Conservation (phyloP, 257 asterid species). For the Rehmannia glutinosa region DNA sequence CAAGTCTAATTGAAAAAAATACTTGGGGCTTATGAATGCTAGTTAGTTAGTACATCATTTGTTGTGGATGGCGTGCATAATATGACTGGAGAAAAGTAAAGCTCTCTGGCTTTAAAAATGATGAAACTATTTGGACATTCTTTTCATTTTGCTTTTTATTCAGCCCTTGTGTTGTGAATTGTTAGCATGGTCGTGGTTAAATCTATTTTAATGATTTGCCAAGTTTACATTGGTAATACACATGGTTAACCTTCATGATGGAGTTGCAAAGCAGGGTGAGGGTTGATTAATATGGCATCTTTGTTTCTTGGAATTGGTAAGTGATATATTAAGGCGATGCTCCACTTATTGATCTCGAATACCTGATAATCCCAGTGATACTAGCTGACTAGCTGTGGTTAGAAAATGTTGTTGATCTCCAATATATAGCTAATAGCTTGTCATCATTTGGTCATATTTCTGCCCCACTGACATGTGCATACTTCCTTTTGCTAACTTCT, state of each 20-base stretch:
- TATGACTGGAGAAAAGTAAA: too few species aligned
- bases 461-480: background rate
- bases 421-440: slow-evolving; percentile 4
- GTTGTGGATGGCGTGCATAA: too few species aligned
- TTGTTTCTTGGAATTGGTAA: background rate
- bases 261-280: background rate
- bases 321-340: background rate
- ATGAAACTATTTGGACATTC: background rate
- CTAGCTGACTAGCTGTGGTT: too few species aligned
- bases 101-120: background rate
- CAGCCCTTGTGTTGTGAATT: background rate
- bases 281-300: background rate
- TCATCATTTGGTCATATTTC: background rate
- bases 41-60: too few species aligned
- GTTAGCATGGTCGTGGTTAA: background rate
- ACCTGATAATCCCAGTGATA: background rate
- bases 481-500: background rate
- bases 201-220: background rate
- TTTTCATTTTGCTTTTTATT: background rate
- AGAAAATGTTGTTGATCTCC: background rate
- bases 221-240: background rate
- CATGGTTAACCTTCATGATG: too few species aligned
- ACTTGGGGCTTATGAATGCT: too few species aligned
- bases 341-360: background rate
- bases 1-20: too few species aligned